Conservation (phyloP, 305 asterid species). For the Fraxinus floribunda region DNA sequence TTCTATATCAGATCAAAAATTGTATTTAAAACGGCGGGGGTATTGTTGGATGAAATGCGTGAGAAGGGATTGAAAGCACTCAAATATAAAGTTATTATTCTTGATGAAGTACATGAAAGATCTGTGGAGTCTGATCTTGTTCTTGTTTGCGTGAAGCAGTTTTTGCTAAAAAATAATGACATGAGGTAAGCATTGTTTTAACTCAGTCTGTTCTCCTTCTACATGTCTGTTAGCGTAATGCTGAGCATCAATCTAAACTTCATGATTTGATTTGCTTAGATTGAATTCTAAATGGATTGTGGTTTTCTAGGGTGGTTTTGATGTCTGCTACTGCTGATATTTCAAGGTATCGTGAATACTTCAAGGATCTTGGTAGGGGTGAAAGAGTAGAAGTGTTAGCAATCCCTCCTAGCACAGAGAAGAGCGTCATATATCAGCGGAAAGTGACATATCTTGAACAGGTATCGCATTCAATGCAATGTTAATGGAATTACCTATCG, state of each 20-base stretch:
- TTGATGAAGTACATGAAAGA: constrained; percentile 99
- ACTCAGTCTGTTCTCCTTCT: constrained; percentile 10
- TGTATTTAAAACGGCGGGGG: constrained; percentile 95
- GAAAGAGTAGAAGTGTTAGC: constrained; percentile 91
- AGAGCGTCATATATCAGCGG: constrained; percentile 56
- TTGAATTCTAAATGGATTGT: constrained; percentile 25
- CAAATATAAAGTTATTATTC: constrained; percentile 86
- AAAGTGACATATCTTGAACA: constrained; percentile 79
- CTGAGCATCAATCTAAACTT: constrained; percentile 16
- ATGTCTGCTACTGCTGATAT: constrained; percentile 98
- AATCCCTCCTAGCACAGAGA: constrained; percentile 63
- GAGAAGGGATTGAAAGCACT: constrained; percentile 88
- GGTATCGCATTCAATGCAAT: constrained; percentile 44
- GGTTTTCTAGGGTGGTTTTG: constrained; percentile 82
- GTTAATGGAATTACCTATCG: constrained; percentile 17
- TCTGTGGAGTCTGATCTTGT: constrained; percentile 97
- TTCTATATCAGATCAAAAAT: constrained; percentile 67
- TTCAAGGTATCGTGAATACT: constrained; percentile 80
- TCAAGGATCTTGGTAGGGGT: constrained; percentile 83
- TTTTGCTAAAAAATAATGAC: constrained; percentile 62
- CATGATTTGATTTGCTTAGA: constrained; percentile 23
- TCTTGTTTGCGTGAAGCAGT: constrained; percentile 93
- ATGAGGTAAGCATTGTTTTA: constrained; percentile 55
- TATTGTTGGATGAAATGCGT: constrained; percentile 93
- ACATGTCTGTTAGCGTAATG: constrained; percentile 11